Conservation (phyloP, 192 early-diverging fungal genomes). For the Powellomyces hirtus region DNA sequence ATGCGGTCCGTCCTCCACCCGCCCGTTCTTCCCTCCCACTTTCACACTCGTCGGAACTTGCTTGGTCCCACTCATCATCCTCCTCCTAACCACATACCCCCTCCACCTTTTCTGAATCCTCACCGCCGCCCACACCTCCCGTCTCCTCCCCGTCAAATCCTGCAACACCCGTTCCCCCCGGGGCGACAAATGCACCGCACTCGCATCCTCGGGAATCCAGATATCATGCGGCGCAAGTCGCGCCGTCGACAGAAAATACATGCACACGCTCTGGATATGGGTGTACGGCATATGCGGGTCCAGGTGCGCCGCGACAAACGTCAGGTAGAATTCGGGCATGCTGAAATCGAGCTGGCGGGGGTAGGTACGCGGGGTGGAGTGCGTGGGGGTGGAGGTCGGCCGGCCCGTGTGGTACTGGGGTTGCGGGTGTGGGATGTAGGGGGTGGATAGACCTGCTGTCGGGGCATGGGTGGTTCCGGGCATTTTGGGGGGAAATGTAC, state of each 20-base stretch:
- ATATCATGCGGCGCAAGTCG: neutral
- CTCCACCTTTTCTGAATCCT: slow-evolving; percentile 35
- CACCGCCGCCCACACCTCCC: slow-evolving; percentile 23
- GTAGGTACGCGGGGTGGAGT: slow-evolving; percentile 1
- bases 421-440: too few species aligned
- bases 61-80: too few species aligned
- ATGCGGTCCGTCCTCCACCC: neutral
- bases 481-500: too few species aligned
- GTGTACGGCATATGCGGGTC: neutral
- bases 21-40: neutral
- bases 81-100: neutral
- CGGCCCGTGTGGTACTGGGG: too few species aligned
- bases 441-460: too few species aligned
- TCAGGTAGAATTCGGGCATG: slow-evolving; percentile 14
- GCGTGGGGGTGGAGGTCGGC: slow-evolving; percentile 1
- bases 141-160: slow-evolving; percentile 9
- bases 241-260: neutral
- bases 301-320: neutral
- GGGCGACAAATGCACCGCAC: slow-evolving; percentile 13
- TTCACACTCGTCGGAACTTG: neutral
- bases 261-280: neutral
- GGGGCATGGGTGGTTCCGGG: too few species aligned
- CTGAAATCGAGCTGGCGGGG: neutral
- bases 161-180: slow-evolving; percentile 30
- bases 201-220: slow-evolving; percentile 3